A percentile compares a stretch with the other conserved stretches of the same genome.
These are phyloP conservation scores for Diaporthe vexans DNA, from an alignment of 2,329 filamentous ascomycete genomes.

Conservation along the genomic window DNA sequence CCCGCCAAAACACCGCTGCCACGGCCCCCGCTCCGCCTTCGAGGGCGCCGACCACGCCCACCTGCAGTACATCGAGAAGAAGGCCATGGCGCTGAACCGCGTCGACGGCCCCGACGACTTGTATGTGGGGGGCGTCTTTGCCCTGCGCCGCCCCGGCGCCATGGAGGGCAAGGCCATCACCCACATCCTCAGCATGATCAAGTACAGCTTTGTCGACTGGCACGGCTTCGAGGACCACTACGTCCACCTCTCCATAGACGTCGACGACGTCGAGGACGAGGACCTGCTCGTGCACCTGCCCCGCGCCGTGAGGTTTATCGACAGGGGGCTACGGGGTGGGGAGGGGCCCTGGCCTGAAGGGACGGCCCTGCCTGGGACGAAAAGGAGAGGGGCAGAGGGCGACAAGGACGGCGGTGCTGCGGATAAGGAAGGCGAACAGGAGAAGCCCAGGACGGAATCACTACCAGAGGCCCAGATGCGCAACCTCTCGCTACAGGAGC, in stretches of 20 bases:
- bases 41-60: constrained; percentile 40
- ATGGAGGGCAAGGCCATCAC: constrained; percentile 84
- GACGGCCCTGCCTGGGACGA: constrained; percentile 30
- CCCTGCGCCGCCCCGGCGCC: constrained; percentile 78
- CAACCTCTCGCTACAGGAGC: constrained; percentile 20
- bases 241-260: constrained; percentile 82
- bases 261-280: constrained; percentile 92
- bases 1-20: constrained; percentile 33
- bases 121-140: constrained; percentile 74
- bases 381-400: neutral
- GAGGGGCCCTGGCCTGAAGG: constrained; percentile 20
- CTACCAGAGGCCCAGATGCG: constrained; percentile 21
- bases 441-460: neutral
- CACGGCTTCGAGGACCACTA: constrained; percentile 68
- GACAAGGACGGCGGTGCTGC: neutral
- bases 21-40: constrained; percentile 40
- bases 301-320: constrained; percentile 84
- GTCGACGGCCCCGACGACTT: constrained; percentile 59
- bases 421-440: neutral
- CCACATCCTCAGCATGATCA: constrained; percentile 86
- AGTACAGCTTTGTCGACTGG: constrained; percentile 58
- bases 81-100: constrained; percentile 58
- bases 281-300: constrained; percentile 88
- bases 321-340: constrained; percentile 70
- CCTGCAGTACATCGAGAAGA: constrained; percentile 41